Evolutionary conservation across 768 basidiomycete species (phyloP).

Genomic region (Phaeolepiota aurea): DNA sequence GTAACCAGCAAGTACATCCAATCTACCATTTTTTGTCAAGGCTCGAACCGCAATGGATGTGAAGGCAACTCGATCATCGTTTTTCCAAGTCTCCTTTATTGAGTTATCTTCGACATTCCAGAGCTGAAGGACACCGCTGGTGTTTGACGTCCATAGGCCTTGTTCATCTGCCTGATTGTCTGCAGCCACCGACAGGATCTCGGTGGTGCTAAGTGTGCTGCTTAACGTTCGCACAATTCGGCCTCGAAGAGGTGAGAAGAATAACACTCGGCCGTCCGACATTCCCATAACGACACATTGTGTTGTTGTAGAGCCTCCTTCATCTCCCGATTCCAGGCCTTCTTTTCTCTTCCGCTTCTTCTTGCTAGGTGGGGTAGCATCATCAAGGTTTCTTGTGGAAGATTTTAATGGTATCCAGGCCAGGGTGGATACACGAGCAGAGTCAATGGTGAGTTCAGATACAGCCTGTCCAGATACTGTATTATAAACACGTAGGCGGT

Average conservation of each 20-base stretch:
- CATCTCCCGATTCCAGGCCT: constrained; percentile 16
- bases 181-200: constrained; percentile 40
- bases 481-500: constrained; percentile 59
- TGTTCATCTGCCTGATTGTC: constrained; percentile 20
- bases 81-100: constrained; percentile 43
- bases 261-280: constrained; percentile 46
- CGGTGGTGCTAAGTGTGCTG: constrained; percentile 43
- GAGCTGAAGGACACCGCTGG: constrained; percentile 46
- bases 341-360: constrained; percentile 46
- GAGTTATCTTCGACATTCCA: constrained; percentile 50
- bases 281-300: constrained; percentile 50
- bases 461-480: constrained; percentile 43
- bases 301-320: constrained; percentile 16
- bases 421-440: constrained; percentile 44
- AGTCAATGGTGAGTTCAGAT: constrained; percentile 50
- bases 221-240: constrained; percentile 46
- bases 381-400: too few species aligned
- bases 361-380: constrained; percentile 22
- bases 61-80: constrained; percentile 50
- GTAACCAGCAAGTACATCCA: constrained; percentile 48
- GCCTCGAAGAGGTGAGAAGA: constrained; percentile 58
- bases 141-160: constrained; percentile 47
- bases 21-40: constrained; percentile 22
- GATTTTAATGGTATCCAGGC: constrained; percentile 39
- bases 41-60: constrained; percentile 42